These are phyloP conservation scores for Fusarium mangiferae DNA, from an alignment of 2,329 filamentous ascomycete genomes.

Conservation along the genomic window DNA sequence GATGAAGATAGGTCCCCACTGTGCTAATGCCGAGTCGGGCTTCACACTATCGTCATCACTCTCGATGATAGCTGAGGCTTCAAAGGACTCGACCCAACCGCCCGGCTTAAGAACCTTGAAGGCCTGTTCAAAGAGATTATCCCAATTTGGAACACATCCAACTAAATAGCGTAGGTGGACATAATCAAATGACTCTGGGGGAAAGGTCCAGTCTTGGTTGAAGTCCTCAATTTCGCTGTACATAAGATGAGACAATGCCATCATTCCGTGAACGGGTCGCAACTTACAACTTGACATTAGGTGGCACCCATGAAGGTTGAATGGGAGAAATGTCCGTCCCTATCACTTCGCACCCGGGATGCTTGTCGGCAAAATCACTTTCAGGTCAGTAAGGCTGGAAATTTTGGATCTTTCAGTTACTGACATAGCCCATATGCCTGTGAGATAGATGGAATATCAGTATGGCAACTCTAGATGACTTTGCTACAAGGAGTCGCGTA, in stretches of 20 bases:
- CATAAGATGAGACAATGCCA: background rate
- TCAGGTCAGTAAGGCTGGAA: background rate
- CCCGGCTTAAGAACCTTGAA: conserved; percentile 26
- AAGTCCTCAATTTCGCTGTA: conserved; percentile 34
- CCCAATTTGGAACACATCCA: conserved; percentile 30
- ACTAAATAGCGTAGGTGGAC: conserved; percentile 32
- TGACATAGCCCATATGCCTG: conserved; percentile 36
- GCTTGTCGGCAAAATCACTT: conserved; percentile 35
- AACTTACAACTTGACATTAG: conserved; percentile 30
- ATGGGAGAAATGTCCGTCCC: conserved; percentile 35
- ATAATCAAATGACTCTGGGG: conserved; percentile 27
- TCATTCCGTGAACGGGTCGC: rapidly evolving
- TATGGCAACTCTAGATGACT: background rate
- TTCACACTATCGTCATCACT: conserved; percentile 26
- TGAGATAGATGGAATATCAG: background rate
- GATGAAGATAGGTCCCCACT: conserved; percentile 31
- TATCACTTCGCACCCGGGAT: conserved; percentile 24
- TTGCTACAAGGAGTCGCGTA: background rate
- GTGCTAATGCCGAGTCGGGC: conserved; percentile 22
- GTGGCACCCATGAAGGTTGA: conserved; percentile 29
- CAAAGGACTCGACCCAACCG: conserved; percentile 26
- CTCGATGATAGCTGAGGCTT: conserved; percentile 22
- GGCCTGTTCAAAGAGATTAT: conserved; percentile 6
- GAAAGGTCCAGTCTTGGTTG: conserved; percentile 33
- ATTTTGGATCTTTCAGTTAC: rapidly evolving